Conservation (phyloP, 768 basidiomycete genomes). For the Plicaturopsis crispa region DNA sequence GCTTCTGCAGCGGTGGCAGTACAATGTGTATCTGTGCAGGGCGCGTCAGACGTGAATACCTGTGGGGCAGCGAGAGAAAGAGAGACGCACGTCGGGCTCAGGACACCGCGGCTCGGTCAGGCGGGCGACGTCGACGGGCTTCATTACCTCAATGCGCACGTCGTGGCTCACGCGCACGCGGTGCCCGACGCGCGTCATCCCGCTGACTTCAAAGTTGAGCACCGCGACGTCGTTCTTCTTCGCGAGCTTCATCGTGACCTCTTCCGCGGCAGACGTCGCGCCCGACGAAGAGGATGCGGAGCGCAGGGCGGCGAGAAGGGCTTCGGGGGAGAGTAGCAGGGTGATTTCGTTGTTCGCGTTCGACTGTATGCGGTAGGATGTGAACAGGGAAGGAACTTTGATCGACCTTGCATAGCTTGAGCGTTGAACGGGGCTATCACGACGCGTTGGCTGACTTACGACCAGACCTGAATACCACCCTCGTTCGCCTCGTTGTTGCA, state of each 20-base stretch:
- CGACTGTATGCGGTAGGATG: constrained; percentile 78
- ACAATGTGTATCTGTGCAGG: constrained; percentile 61
- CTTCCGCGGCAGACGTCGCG: constrained; percentile 41
- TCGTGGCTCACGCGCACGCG: constrained; percentile 68
- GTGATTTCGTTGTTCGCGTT: constrained; percentile 80
- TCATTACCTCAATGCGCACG: constrained; percentile 76
- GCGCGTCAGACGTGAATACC: neutral
- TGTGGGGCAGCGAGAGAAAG: neutral
- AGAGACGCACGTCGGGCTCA: constrained; percentile 63
- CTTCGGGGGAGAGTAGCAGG: constrained; percentile 63
- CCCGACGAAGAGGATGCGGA: constrained; percentile 45
- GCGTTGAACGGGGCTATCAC: constrained; percentile 9
- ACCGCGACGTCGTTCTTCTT: constrained; percentile 81
- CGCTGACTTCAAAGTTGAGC: constrained; percentile 69
- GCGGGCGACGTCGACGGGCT: constrained; percentile 61
- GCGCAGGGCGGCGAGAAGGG: constrained; percentile 66
- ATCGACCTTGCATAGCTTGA: constrained; percentile 47
- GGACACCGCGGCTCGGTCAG: constrained; percentile 81
- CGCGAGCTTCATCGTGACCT: constrained; percentile 76
- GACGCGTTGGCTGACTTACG: constrained; percentile 28
- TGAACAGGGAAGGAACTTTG: constrained; percentile 62
- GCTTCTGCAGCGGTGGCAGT: constrained; percentile 63
- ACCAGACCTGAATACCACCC: constrained; percentile 86
- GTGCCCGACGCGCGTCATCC: constrained; percentile 55
- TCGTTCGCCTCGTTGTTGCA: constrained; percentile 76